phyloP scores from a whole-genome alignment of 176 grass and related monocot genomes.

The Calamus simplicifolius region DNA sequence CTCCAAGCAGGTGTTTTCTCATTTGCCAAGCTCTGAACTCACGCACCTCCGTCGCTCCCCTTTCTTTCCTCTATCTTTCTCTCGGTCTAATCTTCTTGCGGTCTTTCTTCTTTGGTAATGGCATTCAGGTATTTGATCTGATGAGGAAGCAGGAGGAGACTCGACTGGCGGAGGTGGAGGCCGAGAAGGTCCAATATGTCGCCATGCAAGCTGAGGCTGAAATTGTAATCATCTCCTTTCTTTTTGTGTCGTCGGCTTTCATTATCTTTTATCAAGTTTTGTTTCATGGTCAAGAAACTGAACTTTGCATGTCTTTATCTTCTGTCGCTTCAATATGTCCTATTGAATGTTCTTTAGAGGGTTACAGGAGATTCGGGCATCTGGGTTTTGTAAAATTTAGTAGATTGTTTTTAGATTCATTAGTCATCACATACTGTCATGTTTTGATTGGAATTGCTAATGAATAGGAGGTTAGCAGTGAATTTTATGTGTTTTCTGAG shows the following conservation, averaged over 20 bases:
- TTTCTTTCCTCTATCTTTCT: neutral
- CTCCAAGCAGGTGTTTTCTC: slow-evolving; percentile 50
- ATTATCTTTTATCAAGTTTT: neutral
- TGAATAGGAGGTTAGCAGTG: too few relatives aligned
- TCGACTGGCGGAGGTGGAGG: slow-evolving; percentile 41
- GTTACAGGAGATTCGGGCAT: too few relatives aligned
- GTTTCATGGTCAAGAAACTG: too few relatives aligned
- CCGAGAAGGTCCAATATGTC: slow-evolving; percentile 39
- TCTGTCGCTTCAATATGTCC: too few relatives aligned
- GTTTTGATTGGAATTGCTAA: too few relatives aligned
- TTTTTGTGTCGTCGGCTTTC: neutral
- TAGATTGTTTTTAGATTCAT: too few relatives aligned
- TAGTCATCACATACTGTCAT: too few relatives aligned
- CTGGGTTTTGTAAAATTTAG: too few relatives aligned
- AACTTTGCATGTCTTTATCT: too few relatives aligned
- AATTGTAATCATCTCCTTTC: slow-evolving; percentile 36
- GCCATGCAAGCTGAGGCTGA: slow-evolving; percentile 32
- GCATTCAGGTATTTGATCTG: slow-evolving; percentile 55
- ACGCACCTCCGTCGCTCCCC: slow-evolving; percentile 8
- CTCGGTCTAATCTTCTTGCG: neutral
- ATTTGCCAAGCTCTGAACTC: slow-evolving; percentile 2
- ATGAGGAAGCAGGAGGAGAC: slow-evolving; percentile 82
- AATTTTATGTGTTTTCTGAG: too few relatives aligned
- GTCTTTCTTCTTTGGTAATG: neutral
- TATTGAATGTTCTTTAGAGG: too few relatives aligned